Evolutionary conservation across 768 basidiomycete genomes (phyloP).

Genomic region (Auricularia heimuer): DNA sequence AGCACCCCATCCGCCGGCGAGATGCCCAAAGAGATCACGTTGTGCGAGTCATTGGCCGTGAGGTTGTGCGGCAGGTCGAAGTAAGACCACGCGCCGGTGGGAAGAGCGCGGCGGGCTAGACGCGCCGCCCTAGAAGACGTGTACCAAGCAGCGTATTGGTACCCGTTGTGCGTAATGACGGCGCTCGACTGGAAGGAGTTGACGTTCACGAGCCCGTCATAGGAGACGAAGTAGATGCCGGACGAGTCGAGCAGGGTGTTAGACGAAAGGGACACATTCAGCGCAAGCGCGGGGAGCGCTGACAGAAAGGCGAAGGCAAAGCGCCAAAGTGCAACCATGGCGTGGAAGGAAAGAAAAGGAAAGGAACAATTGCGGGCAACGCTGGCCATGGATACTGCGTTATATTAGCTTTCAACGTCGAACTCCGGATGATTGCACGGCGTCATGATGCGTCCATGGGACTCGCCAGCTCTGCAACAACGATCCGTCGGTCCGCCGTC

Average conservation of each 20-base stretch:
- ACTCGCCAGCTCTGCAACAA: too few relatives aligned
- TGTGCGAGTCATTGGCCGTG: constrained; percentile 4
- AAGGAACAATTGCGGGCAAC: neutral
- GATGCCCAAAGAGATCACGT: constrained; percentile 8
- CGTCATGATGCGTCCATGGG: too few relatives aligned
- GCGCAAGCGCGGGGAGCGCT: neutral
- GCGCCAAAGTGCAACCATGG: neutral
- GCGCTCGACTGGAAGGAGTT: neutral
- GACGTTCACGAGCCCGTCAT: constrained; percentile 5
- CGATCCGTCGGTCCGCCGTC: too few relatives aligned
- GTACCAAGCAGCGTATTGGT: constrained; percentile 9
- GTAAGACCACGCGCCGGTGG: neutral
- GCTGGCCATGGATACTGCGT: too few relatives aligned
- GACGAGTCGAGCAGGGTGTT: constrained; percentile 2
- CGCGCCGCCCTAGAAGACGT: constrained; percentile 4
- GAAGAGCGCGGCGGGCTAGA: constrained; percentile 2
- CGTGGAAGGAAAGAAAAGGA: neutral
- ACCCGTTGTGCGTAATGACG: constrained; percentile 3
- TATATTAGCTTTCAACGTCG: too few relatives aligned
- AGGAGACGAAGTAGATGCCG: constrained; percentile 8
- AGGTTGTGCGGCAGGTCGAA: constrained; percentile 5
- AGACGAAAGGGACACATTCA: neutral
- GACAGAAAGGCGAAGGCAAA: neutral
- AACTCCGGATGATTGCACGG: too few relatives aligned
- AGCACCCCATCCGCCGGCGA: constrained; percentile 3